Base-by-base conservation (phyloP, 2,329 filamentous ascomycete species). In the Septoria petroselini region DNA sequence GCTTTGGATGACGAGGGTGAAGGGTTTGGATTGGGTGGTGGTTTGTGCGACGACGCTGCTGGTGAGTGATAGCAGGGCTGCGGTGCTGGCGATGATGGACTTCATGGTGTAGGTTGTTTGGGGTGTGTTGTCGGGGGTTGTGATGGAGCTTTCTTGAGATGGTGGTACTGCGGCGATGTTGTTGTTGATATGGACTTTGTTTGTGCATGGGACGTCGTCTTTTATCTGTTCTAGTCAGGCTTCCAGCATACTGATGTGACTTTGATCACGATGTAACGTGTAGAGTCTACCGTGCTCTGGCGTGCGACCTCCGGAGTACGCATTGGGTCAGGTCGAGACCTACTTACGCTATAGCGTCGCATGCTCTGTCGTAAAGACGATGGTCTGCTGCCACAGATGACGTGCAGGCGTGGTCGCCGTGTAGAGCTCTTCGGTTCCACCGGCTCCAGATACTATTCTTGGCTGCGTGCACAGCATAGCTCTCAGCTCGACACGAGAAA, bases 1-100 rank as follows among this genome's bases (percentile, higher is more conserved):
- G 17, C 72, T 73, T 27, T 62, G 44, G 31, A 76, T 51, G 35
- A 70, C 57, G 17, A 77, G 67, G 23, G 68, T 49, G 66, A 77
- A 77, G 11, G 73, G 72, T 17, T 63, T 63, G 7, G 73, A 73
- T 44, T 68, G 52, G 60, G 60, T 59, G 38, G 65, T 66, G 8
- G 38, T 48, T 54, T 71, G 68, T 7, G 69, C 66, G 15, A 45
- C 49, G n/a, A 57, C 56, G 7, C 41, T 40, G 18, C 57, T 57
- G n/a, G 62, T 57, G 21, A 58, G 14, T 19, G 50, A 48, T 18
- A 68, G 54, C 31, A 60, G 27, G 42, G 48, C 45, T 29, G 52
- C 50, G 31, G 48, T 25, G 35, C 38, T 27, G 17, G 43, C 33
- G 34, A 52, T 41, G 30, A 33, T 40, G 18, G 54, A 40, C 47